Evolutionary conservation across 2,329 filamentous ascomycete genomes (phyloP), one percentile per base, ranked within the genome.

Genomic region (Diplodia corticola): DNA sequence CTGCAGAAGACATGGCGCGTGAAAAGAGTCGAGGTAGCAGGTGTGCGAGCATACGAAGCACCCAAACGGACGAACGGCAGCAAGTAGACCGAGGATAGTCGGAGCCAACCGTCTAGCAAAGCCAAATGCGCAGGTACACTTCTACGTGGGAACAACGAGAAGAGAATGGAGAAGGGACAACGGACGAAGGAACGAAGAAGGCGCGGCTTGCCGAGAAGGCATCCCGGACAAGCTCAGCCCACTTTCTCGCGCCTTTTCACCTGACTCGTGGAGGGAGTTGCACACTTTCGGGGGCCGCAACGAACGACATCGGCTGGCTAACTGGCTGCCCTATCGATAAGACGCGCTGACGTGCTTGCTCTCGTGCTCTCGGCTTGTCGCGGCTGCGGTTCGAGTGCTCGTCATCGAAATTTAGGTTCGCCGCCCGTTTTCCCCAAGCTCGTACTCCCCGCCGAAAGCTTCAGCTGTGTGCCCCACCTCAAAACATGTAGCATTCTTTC

Each of bases 161-260:
- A 22, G 10, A 9, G 33, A 37, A 57, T 9, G 40, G n/a, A 44
- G 40, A 44, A 51, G 28, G 12, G 30, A 35, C 4, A 17, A 20
- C 28, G 37, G 26, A 33, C 4, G 35, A 48, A 54, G 33, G 40
- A 15, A 17, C 44, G 46, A n/a, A 46, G 20, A 54, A 30, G 17
- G 49, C 35, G 35, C 30, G 26, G 6, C 46, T 44, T 37, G 55
- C 13, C 20, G 20, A 33, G 33, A 33, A 61, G 57, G 57, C 57
- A 46, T 15, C 55, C 37, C 37, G 26, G 40, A 15, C 17, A 49
- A 10, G 40, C 57, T 61, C 57, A 61, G 57, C 57, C 57, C 57
- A 61, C 57, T 61, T 60, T 61, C 57, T 61, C 57, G 44, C 57
- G 57, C 57, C 57, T 61, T 61, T 49, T 61, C 57, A 61, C 57